phyloP scores from a whole-genome alignment of 2,329 filamentous ascomycete genomes.

The Fusarium illudens region DNA sequence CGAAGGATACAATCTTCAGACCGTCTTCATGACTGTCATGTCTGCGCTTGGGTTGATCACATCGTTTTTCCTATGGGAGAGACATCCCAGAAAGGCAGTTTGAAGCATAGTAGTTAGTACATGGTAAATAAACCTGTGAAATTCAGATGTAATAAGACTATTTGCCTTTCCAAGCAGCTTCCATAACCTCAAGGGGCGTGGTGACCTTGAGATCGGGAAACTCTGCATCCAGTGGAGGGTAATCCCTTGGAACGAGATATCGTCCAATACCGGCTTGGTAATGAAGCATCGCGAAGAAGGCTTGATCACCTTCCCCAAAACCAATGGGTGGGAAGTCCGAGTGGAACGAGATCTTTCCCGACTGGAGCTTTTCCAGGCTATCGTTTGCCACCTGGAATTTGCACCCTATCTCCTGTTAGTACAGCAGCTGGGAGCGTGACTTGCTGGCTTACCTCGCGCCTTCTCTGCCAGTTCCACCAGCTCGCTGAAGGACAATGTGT shows the following conservation, averaged over 20 bases:
- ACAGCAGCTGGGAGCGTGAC: rapidly evolving
- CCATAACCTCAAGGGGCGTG: slow-evolving; percentile 30
- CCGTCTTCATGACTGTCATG: neutral
- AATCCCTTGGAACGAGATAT: slow-evolving; percentile 10
- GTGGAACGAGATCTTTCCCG: slow-evolving; percentile 37
- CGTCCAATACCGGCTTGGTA: slow-evolving; percentile 24
- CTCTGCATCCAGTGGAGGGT: slow-evolving; percentile 5
- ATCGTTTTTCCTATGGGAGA: slow-evolving; percentile 1
- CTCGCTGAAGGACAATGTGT: slow-evolving; percentile 24
- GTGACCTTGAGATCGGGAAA: slow-evolving; percentile 26
- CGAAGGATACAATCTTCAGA: neutral
- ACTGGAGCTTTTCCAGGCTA: slow-evolving; percentile 35
- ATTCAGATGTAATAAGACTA: neutral
- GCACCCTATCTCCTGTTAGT: neutral
- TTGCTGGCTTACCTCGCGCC: slow-evolving; percentile 4
- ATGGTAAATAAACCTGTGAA: neutral
- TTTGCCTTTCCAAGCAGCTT: slow-evolving; percentile 20
- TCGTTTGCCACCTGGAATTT: slow-evolving; percentile 26
- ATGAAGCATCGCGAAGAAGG: slow-evolving; percentile 34
- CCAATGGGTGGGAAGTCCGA: slow-evolving; percentile 33
- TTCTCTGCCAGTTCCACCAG: slow-evolving; percentile 20
- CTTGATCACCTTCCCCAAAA: slow-evolving; percentile 17
- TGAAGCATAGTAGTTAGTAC: neutral
- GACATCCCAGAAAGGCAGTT: neutral
- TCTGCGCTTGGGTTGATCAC: neutral